Evolutionary conservation across 2,329 filamentous ascomycete species (phyloP).

Genomic region (Chaetomiaceae sp.): DNA sequence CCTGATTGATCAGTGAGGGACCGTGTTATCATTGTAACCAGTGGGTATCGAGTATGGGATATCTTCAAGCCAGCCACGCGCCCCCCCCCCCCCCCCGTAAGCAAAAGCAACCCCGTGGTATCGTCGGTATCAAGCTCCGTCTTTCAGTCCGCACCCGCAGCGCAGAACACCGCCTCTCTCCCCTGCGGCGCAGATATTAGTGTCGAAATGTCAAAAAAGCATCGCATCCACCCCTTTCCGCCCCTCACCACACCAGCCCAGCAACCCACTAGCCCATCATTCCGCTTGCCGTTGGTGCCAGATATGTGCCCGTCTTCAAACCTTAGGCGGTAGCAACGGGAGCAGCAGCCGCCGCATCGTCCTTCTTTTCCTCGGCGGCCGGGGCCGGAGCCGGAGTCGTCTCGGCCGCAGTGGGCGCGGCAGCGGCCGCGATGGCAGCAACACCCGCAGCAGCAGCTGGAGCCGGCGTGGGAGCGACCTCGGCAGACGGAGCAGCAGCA

Average conservation of each 20-base stretch:
- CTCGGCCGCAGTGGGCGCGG: slow-evolving; percentile 12
- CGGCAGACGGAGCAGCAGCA: slow-evolving; percentile 5
- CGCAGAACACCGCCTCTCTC: too few relatives aligned
- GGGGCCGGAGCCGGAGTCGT: slow-evolving; percentile 12
- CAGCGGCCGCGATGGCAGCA: background rate
- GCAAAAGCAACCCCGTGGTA: slow-evolving; percentile 16
- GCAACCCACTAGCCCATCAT: background rate
- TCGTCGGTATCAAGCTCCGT: slow-evolving; percentile 18
- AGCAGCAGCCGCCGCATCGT: slow-evolving; percentile 17
- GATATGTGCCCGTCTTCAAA: background rate
- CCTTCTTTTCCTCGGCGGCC: slow-evolving; percentile 22
- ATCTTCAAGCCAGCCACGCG: slow-evolving; percentile 14
- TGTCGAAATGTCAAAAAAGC: too few relatives aligned
- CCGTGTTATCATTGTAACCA: slow-evolving; percentile 3
- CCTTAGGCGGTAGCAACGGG: slow-evolving; percentile 13
- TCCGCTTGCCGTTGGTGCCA: background rate
- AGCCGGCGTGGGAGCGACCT: too few relatives aligned
- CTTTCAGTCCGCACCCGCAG: slow-evolving; percentile 1
- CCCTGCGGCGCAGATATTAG: too few relatives aligned
- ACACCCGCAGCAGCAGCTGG: slow-evolving; percentile 6
- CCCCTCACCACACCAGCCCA: background rate
- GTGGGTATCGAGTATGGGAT: slow-evolving; percentile 16
- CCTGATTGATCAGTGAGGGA: background rate
- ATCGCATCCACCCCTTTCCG: background rate
- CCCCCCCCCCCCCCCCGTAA: slow-evolving; percentile 8